Percentiles rank a stretch among this genome's conserved stretches.
phyloP scores from a whole-genome alignment of 352 stramenopile species.

The Phytophthora lateralis region DNA sequence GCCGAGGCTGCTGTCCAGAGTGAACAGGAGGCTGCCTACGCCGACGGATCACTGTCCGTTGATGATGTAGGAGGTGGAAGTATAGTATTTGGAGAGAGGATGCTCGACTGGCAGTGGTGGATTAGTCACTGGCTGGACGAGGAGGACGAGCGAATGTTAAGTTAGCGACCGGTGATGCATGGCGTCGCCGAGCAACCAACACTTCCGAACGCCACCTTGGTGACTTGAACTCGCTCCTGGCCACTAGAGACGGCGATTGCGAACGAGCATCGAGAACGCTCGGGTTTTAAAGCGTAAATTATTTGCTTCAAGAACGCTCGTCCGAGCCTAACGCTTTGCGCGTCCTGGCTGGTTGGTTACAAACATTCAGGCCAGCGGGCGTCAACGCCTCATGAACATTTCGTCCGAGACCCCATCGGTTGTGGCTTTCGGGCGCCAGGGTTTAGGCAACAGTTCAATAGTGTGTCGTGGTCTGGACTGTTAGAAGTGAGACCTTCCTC shows the following conservation, averaged over 20 bases:
- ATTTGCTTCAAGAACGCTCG: slow-evolving; percentile 8
- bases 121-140: neutral
- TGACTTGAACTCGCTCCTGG: neutral
- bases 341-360: slow-evolving; percentile 7
- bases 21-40: slow-evolving; percentile 7
- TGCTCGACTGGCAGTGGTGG: no score
- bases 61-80: slow-evolving; percentile 19
- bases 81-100: slow-evolving; percentile 20
- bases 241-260: slow-evolving; percentile 7
- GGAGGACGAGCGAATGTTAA: slow-evolving; percentile 20
- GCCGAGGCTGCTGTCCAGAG: neutral
- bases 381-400: slow-evolving; percentile 12
- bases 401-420: neutral
- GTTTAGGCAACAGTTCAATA: neutral
- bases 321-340: neutral
- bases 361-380: slow-evolving; percentile 9
- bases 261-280: slow-evolving; percentile 2
- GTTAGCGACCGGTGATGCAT: slow-evolving; percentile 21
- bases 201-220: neutral
- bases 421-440: neutral
- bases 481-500: no score
- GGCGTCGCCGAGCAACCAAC: slow-evolving; percentile 13
- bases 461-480: no score
- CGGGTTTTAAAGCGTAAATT: slow-evolving; percentile 20
- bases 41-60: slow-evolving; percentile 12